Base-by-base conservation (phyloP, 2,329 filamentous ascomycete genomes). In the Talaromyces atroroseus region DNA sequence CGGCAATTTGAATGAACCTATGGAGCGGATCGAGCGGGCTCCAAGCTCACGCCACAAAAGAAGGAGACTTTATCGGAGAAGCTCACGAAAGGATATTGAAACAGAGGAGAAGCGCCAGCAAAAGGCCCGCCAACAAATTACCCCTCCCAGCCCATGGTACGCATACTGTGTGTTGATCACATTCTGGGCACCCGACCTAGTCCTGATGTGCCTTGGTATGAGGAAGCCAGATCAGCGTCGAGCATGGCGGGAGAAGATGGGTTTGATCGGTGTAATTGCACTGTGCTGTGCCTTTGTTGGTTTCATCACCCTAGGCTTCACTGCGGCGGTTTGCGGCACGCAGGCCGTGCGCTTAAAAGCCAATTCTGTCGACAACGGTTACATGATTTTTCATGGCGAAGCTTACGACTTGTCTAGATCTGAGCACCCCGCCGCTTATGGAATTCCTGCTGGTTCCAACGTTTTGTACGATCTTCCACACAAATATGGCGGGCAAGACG, bases 171-270 rank as follows among this genome's bases (percentile, higher is more conserved):
- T 89, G 49, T 83, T 95, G 61, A 76, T 99, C 62, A 99, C 94
- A 0, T 96, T 97, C 67, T 97, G 94, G 92, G 88, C 85, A 57
- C 94, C 94, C 0, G 87, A 91, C 68, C 88, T 92, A 60, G 74
- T 96, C 26, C 78, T 99, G 54, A 83, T 82, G 62, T 95, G 90
- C 73, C 94, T 91, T 66, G 91, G 92, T 40, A 95, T 89, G 79
- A 84, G 85, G 7, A 82, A 89, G 47, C 94, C 89, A 72, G 90
- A 87, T 16, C 90, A 97, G 72, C 88, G 91, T 68, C 83, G 90
- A 66, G 94, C 94, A 2, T 99, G 94, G 94, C 84, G 94, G 63
- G 94, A 99, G 71, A 99, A 99, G 80, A 95, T 99, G 80, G 94
- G 94, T 2, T 77, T 99, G 58, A 89, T 96, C 75, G 96, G 92